Percentiles rank a stretch among this genome's conserved stretches.
Evolutionary conservation across 768 basidiomycete species (phyloP).

Genomic region (Pleurotus djamor): DNA sequence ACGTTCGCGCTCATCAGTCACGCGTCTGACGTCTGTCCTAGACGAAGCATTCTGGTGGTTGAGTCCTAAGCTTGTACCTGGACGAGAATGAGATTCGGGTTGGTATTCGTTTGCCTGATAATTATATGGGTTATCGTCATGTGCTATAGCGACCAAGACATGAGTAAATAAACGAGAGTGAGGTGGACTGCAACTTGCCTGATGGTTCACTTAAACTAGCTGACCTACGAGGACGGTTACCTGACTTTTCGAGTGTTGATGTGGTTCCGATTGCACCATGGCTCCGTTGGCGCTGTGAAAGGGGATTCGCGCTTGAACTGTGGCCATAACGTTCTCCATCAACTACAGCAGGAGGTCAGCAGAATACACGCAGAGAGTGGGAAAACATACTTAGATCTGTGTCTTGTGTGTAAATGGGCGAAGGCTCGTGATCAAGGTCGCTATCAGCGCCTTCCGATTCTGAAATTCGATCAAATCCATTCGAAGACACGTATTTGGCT

Average conservation of each 20-base stretch:
- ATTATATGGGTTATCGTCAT: constrained; percentile 9
- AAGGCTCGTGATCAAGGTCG: constrained; percentile 32
- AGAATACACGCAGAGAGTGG: background rate
- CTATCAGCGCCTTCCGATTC: constrained; percentile 35
- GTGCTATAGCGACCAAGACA: constrained; percentile 9
- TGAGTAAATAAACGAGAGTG: constrained; percentile 12
- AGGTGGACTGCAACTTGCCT: constrained; percentile 24
- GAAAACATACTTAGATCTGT: constrained; percentile 34
- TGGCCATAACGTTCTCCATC: constrained; percentile 9
- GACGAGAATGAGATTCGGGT: constrained; percentile 20
- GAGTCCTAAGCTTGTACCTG: constrained; percentile 41
- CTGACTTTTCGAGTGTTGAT: constrained; percentile 33
- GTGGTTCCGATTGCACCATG: constrained; percentile 23
- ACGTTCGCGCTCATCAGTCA: constrained; percentile 35
- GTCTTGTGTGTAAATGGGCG: constrained; percentile 23
- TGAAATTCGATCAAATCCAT: constrained; percentile 47
- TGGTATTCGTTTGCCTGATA: constrained; percentile 21
- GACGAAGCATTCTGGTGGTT: constrained; percentile 16
- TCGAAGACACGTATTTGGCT: constrained; percentile 20
- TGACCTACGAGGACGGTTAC: constrained; percentile 67
- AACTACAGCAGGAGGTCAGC: background rate
- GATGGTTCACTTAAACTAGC: constrained; percentile 73
- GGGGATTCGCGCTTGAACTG: background rate
- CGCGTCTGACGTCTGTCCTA: constrained; percentile 29
- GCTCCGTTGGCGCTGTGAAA: constrained; percentile 22